Evolutionary conservation across 2,329 filamentous ascomycete species (phyloP), one percentile per base, ranked within the genome.

Genomic region (Microcera coccophila): DNA sequence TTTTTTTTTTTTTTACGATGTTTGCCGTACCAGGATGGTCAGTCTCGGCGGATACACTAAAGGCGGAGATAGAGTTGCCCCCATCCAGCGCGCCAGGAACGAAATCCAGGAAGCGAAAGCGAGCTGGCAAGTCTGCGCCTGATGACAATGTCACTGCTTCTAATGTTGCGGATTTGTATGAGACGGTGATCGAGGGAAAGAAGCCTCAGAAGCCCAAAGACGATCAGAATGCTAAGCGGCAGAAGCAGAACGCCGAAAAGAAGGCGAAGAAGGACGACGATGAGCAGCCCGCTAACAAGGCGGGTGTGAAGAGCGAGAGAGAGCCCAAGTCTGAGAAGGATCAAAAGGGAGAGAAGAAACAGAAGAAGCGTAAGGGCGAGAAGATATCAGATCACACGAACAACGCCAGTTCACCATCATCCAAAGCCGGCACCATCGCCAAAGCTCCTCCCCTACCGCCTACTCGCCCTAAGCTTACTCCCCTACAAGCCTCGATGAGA

Each of bases 11-110:
- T n/a, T n/a, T 39, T 40, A 52, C 36, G 43, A 91, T 97, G 91
- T 97, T 97, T 66, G 84, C 90, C 9, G 90, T 97, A 21, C 87
- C 87, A 59, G 93, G 93, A 55, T 96, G 91, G 90, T 88, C 88
- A 29, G 75, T 96, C 26, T 81, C 87, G 42, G 77, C 84, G 48
- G 79, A 82, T 53, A 72, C 71, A 39, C 78, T 94, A 50, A 89
- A 88, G 66, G 68, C 80, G 21, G 88, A 95, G 67, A 76, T 72
- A 48, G 46, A 53, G 10, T 48, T 64, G 38, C 53, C 62, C 8
- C 59, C 57, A 36, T 56, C 57, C 22, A 62, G 60, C 18, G 54
- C 60, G 17, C 57, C 66, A 3, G 59, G 68, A 45, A 61, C 69
- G 53, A 79, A 74, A 57, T 72, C 73, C 52, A 82, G 75, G 61